Conservation (phyloP, 2,329 filamentous ascomycete species). For the Microcyclospora pomicola region DNA sequence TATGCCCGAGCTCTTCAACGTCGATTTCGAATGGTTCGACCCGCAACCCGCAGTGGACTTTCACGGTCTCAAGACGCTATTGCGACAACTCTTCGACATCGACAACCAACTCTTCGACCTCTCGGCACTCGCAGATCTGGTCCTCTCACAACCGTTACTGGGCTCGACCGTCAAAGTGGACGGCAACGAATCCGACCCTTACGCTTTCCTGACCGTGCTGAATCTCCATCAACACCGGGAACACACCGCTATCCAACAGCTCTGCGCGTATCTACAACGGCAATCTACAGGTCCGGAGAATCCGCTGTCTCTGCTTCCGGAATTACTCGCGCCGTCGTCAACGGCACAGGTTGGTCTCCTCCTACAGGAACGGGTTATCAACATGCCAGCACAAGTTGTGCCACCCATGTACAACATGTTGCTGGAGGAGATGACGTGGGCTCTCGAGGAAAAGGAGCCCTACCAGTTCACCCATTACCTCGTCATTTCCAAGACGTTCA, state of each 20-base stretch:
- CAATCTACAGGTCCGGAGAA: background rate
- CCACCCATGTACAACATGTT: constrained; percentile 94
- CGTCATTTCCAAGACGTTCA: constrained; percentile 81
- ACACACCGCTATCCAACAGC: constrained; percentile 52
- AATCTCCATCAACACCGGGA: constrained; percentile 66
- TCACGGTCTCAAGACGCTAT: constrained; percentile 78
- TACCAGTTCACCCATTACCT: constrained; percentile 91
- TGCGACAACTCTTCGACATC: constrained; percentile 84
- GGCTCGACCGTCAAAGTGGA: constrained; percentile 97
- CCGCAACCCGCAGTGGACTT: constrained; percentile 82
- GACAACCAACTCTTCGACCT: constrained; percentile 78
- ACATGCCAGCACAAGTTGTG: constrained; percentile 85
- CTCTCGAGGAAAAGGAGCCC: constrained; percentile 78
- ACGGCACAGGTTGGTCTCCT: constrained; percentile 60
- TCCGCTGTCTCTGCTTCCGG: constrained; percentile 31
- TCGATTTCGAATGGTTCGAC: constrained; percentile 99
- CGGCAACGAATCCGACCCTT: constrained; percentile 81
- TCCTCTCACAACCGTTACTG: constrained; percentile 73
- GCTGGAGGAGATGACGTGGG: constrained; percentile 76
- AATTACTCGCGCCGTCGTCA: constrained; percentile 24
- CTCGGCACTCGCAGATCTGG: constrained; percentile 70
- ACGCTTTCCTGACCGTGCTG: constrained; percentile 78
- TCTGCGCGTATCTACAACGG: constrained; percentile 54
- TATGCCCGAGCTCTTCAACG: constrained; percentile 69
- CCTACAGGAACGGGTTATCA: constrained; percentile 86